phyloP scores from a whole-genome alignment of 345 rosid species.

The Adansonia digitata region DNA sequence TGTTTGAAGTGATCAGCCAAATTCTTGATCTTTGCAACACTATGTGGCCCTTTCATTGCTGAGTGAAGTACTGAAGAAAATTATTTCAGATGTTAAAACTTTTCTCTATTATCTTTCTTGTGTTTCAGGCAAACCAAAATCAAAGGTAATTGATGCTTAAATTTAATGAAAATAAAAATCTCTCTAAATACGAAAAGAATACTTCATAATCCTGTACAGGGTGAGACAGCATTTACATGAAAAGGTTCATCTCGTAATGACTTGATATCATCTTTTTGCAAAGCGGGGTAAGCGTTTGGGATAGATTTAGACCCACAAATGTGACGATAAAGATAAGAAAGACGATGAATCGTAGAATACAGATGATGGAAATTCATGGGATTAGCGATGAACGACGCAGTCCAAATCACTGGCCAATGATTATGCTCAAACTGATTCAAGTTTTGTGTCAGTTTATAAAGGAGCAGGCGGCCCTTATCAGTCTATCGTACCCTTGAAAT shows the following conservation, averaged over 20 bases:
- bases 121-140: neutral
- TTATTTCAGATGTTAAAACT: neutral
- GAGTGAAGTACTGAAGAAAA: neutral
- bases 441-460: neutral
- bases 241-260: constrained; percentile 2
- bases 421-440: neutral
- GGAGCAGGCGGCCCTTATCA: too few species aligned
- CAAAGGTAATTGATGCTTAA: constrained; percentile 11
- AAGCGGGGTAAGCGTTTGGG: constrained; percentile 41
- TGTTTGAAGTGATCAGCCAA: neutral
- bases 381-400: constrained; percentile 19
- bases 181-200: constrained; percentile 21
- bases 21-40: neutral
- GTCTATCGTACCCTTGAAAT: too few species aligned
- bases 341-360: constrained; percentile 83
- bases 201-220: constrained; percentile 16
- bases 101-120: neutral
- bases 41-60: too few species aligned
- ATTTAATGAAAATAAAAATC: constrained; percentile 15
- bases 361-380: constrained; percentile 57
- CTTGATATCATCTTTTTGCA: constrained; percentile 23
- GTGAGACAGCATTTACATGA: constrained; percentile 16
- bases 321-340: constrained; percentile 61
- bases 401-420: neutral
- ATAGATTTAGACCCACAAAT: constrained; percentile 61